Conservation (phyloP, 768 basidiomycete species). For the Naematelia aurantialba region DNA sequence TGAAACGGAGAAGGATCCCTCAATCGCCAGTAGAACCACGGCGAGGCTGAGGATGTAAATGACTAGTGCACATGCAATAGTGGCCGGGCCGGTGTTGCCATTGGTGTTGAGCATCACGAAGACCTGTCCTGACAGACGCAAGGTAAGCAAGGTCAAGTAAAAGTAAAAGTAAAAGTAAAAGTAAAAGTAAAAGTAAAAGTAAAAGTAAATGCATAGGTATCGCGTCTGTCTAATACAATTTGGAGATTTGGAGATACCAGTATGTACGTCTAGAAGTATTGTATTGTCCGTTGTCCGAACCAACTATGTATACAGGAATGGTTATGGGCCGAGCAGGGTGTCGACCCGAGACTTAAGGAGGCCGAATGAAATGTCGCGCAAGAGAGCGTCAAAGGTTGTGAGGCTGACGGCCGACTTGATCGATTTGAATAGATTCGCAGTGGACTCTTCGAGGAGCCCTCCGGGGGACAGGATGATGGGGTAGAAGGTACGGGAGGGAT, state of each 20-base stretch:
- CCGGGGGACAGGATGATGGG: neutral
- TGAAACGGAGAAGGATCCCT: too few relatives aligned
- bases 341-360: neutral
- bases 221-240: neutral
- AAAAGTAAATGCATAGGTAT: neutral
- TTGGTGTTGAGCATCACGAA: too few relatives aligned
- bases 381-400: neutral
- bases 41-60: too few relatives aligned
- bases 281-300: neutral
- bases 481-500: neutral
- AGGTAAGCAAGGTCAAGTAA: neutral
- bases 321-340: neutral
- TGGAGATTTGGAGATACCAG: neutral
- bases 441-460: neutral
- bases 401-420: neutral
- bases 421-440: neutral
- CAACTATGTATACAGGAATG: neutral
- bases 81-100: too few relatives aligned
- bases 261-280: neutral
- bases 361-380: neutral
- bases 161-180: neutral
- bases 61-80: too few relatives aligned
- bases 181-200: neutral
- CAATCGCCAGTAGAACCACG: too few relatives aligned
- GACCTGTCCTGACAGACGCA: too few relatives aligned